phyloP scores from a whole-genome alignment of 176 grass and related monocot species.

The barley (Hordeum vulgare) region MorexV3_pseudomolecules_assembly NC_058524.1:500195168-500195667 shows the following conservation, averaged over 20 bases:
- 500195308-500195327: background rate
- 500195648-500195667: too few relatives aligned
- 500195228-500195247: slow-evolving; percentile 31
- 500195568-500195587: too few relatives aligned
- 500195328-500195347: background rate
- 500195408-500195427: background rate
- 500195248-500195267: slow-evolving; percentile 14
- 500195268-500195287: background rate
- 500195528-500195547: too few relatives aligned
- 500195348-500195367: background rate
- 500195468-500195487: too few relatives aligned
- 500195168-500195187: slow-evolving; percentile 20
- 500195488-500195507: background rate
- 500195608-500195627: too few relatives aligned
- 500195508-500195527: background rate
- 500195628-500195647: too few relatives aligned
- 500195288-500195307: background rate
- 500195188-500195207: too few relatives aligned
- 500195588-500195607: too few relatives aligned
- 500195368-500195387: slow-evolving; percentile 16
- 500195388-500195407: background rate
- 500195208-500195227: slow-evolving; percentile 23
- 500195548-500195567: too few relatives aligned
- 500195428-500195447: background rate
- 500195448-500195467: too few relatives aligned